Base-by-base conservation (phyloP, 108 stramenopile species). In the Nitzschia sp. region DNA sequence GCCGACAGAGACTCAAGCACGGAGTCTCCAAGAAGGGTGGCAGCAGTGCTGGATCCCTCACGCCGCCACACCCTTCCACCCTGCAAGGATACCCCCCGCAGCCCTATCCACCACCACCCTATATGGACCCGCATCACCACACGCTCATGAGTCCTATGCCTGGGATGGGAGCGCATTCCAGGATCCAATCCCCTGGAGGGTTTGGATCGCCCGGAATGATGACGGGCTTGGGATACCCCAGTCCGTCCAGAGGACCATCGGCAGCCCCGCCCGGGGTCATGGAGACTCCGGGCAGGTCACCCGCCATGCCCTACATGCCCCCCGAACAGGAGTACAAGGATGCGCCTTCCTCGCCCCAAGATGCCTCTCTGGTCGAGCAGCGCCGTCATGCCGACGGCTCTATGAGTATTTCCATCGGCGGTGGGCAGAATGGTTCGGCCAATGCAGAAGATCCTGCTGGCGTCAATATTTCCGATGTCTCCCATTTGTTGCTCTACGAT, bases 1-100 rank as follows among this genome's bases (percentile, higher is more conserved):
- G 91, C 26, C 80, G 91, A 46, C 84, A 86, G 42, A 67, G 82
- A 55, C 53, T 89, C 55, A 92, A 88, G 63, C 70, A 82, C 24
- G 86, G 86, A 26, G 43, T 83, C 14, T 71, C 79, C 19, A 52
- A 72, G 10, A 86, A 86, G 54, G 73, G 72, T 11, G 86, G 71
- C 54, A 60, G 71, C 14, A 72, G 60, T 9, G 55, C 72, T 10
- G 81, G 73, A 2, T 62, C 76, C 8, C 76, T 71, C 25, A 34
- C 50, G 25, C 24, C 51, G 7, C 25, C 46, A 41, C 61, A 70
- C 2, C 80, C 80, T 12, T 15, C 63, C 24, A 42, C 44, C 40
- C 41, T 9, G 10, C 66, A 59, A 3, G 59, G 60, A 25, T 51
- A 55, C 25, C 71, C 57, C 6, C 64, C 48, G 10, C 54, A 67